Conservation (phyloP, 176 grass and related monocot species). For the Avena atlantica region DNA sequence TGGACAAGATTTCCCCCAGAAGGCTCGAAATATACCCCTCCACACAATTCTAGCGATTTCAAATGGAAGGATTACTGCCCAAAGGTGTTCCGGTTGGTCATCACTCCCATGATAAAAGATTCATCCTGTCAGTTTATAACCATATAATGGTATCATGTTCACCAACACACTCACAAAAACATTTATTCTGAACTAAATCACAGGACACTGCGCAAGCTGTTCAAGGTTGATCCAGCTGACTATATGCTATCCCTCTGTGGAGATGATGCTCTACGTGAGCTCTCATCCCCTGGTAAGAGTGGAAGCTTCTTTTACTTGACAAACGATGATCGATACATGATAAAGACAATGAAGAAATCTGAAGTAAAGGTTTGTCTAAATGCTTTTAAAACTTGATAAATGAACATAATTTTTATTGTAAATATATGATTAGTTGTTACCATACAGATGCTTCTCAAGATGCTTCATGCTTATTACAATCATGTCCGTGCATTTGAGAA, state of each 20-base stretch:
- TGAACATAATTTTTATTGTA: conserved; percentile 22
- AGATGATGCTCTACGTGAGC: conserved; percentile 84
- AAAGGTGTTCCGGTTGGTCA: conserved; percentile 87
- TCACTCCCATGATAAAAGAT: conserved; percentile 42
- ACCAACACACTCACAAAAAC: conserved; percentile 10
- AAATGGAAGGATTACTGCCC: conserved; percentile 99
- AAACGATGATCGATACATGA: conserved; percentile 87
- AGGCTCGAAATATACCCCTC: conserved; percentile 88
- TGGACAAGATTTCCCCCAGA: conserved; percentile 99
- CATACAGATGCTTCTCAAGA: conserved; percentile 81
- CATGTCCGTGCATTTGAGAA: conserved; percentile 79
- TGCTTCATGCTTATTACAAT: conserved; percentile 91
- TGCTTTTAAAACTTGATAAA: conserved; percentile 4
- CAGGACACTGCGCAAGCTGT: conserved; percentile 83
- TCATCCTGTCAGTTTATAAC: conserved; percentile 33
- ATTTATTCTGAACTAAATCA: conserved; percentile 42
- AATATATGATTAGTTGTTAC: conserved; percentile 25
- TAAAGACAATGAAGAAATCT: conserved; percentile 95
- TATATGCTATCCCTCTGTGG: conserved; percentile 95
- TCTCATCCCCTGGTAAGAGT: conserved; percentile 91
- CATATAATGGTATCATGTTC: conserved; percentile 24
- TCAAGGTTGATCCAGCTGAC: conserved; percentile 93
- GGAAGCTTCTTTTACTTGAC: conserved; percentile 98
- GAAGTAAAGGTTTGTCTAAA: conserved; percentile 82
- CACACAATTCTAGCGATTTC: conserved; percentile 92